phyloP scores from a whole-genome alignment of 768 basidiomycete genomes.

The Tulasnella sp. region DNA sequence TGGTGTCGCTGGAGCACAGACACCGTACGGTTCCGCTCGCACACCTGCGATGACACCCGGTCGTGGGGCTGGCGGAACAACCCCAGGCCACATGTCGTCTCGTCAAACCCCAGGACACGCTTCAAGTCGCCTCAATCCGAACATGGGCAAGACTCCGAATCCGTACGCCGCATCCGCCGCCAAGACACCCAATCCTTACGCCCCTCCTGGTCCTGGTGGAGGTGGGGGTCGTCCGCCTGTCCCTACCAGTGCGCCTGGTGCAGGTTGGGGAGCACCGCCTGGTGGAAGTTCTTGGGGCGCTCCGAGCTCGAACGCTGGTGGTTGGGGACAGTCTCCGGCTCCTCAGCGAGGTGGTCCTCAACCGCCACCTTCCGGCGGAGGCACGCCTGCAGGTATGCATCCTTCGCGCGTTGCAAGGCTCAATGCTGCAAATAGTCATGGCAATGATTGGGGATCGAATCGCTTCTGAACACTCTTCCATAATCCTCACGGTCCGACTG shows the following conservation, averaged over 20 bases:
- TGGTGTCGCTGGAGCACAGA: neutral
- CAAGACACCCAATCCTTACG: conserved; percentile 72
- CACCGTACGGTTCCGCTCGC: conserved; percentile 39
- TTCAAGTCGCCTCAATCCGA: neutral
- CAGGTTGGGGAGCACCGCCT: conserved; percentile 25
- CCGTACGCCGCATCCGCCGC: conserved; percentile 26
- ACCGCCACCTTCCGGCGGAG: conserved; percentile 33
- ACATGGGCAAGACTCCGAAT: conserved; percentile 11
- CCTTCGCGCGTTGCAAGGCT: conserved; percentile 56
- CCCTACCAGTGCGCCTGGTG: conserved; percentile 4
- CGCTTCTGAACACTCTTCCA: neutral
- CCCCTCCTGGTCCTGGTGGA: conserved; percentile 20
- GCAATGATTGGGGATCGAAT: neutral
- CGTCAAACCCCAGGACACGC: conserved; percentile 34
- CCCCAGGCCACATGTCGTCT: conserved; percentile 69
- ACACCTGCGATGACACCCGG: conserved; percentile 73
- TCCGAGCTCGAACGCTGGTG: conserved; percentile 19
- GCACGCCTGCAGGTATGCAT: conserved; percentile 50
- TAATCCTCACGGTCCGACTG: neutral
- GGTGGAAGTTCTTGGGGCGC: conserved; percentile 22
- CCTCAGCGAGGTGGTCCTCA: conserved; percentile 31
- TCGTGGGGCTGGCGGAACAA: conserved; percentile 38
- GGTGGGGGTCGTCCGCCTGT: conserved; percentile 22
- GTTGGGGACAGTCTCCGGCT: conserved; percentile 23
- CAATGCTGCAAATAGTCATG: conserved; percentile 25